A percentile compares a stretch with the other conserved stretches of the same genome.
Conservation (phyloP, 2,329 filamentous ascomycete species). For the Nothophoma quercina region DNA sequence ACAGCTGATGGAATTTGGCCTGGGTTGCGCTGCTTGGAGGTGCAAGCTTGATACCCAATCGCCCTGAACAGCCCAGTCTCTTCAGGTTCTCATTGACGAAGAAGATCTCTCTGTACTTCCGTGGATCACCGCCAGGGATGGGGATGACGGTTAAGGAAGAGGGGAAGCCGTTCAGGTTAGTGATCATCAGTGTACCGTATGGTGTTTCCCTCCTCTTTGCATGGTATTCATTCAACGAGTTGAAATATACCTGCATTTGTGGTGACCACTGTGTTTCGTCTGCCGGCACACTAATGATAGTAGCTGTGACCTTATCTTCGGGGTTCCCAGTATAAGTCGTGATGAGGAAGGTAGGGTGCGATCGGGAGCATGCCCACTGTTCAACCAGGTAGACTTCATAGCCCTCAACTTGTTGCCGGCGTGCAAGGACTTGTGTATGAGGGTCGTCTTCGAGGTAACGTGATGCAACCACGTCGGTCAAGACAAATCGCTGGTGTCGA, state of each 20-base stretch:
- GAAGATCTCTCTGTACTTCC: slow-evolving; percentile 80
- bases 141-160: slow-evolving; percentile 91
- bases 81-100: slow-evolving; percentile 96
- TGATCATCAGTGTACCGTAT: slow-evolving; percentile 88
- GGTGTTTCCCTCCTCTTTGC: slow-evolving; percentile 82
- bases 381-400: slow-evolving; percentile 96
- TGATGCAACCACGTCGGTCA: slow-evolving; percentile 72
- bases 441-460: slow-evolving; percentile 83
- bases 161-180: slow-evolving; percentile 90
- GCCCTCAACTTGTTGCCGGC: slow-evolving; percentile 73
- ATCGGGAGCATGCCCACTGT: slow-evolving; percentile 94
- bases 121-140: slow-evolving; percentile 85
- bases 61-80: slow-evolving; percentile 87
- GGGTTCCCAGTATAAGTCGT: slow-evolving; percentile 91
- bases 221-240: slow-evolving; percentile 83
- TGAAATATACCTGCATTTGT: slow-evolving; percentile 82
- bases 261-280: slow-evolving; percentile 83
- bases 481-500: slow-evolving; percentile 65
- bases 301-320: slow-evolving; percentile 78
- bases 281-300: slow-evolving; percentile 80
- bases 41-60: slow-evolving; percentile 82
- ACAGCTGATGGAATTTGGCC: slow-evolving; percentile 90
- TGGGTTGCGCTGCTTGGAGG: slow-evolving; percentile 81
- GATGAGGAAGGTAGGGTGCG: slow-evolving; percentile 89
- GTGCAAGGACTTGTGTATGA: slow-evolving; percentile 76